Evolutionary conservation across 179 eudicot species (phyloP), one percentile per base, ranked within the genome.

Genomic region (Actinidia polygama): DNA sequence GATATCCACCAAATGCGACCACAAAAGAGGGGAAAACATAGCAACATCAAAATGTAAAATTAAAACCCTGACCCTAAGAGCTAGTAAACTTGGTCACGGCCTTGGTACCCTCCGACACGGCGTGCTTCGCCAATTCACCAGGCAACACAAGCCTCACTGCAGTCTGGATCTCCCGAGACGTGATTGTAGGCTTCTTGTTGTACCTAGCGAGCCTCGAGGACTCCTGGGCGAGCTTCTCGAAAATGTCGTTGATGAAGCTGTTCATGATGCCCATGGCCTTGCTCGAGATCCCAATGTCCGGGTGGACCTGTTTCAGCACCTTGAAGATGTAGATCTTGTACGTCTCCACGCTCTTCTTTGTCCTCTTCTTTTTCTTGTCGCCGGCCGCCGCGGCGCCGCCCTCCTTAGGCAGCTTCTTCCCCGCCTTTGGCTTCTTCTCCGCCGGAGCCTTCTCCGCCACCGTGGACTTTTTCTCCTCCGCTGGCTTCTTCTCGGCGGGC

Each of bases 261-360:
- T 90, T 90, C 92, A 90, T 90, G 47, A 90, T 90, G 10, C 92
- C 90, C 92, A 90, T 90, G 1, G 92, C 92, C 85, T 90, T 90
- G 87, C 91, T 88, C 0, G 92, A 90, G 51, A 90, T 88, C 6
- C 92, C 92, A 80, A 90, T 90, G 59, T 90, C 91, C 1, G 92
- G 92, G 21, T 90, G 92, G 6, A 90, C 92, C 82, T 90, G 92
- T 79, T 90, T 90, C 46, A 90, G 85, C 5, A 90, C 91, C 87
- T 90, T 91, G 85, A 90, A 90, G 87, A 91, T 91, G 87, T 91
- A 91, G 86, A 91, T 91, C 94, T 91, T 91, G 89, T 91, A 91
- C 3, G 94, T 91, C 75, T 90, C 94, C 0, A 90, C 91, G 84
- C 87, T 91, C 85, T 91, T 91, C 89, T 87, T 87, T 86, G 84